Conservation (phyloP, 2,329 filamentous ascomycete genomes). For the Alternaria sp. region DNA sequence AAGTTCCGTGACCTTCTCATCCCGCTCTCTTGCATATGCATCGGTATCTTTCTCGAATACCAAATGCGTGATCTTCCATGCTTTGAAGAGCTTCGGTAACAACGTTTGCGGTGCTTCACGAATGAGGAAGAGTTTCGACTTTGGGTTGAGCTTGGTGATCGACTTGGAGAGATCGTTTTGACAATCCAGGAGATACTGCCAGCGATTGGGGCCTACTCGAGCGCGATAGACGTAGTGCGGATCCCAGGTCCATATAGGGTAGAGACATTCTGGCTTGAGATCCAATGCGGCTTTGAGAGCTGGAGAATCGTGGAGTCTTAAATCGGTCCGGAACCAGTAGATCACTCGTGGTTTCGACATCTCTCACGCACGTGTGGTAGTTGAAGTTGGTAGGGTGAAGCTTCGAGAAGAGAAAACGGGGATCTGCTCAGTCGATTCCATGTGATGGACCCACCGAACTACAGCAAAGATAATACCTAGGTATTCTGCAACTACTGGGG, state of each 20-base stretch:
- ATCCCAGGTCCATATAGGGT: slow-evolving; percentile 81
- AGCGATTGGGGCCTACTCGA: slow-evolving; percentile 73
- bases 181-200: slow-evolving; percentile 76
- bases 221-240: slow-evolving; percentile 79
- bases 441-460: background rate
- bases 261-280: slow-evolving; percentile 70
- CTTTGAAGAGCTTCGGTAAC: slow-evolving; percentile 73
- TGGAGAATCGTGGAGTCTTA: slow-evolving; percentile 78
- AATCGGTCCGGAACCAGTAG: slow-evolving; percentile 81
- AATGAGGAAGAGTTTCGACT: slow-evolving; percentile 74
- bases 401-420: background rate
- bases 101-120: slow-evolving; percentile 75
- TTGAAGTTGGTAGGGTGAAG: background rate
- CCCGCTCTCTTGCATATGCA: slow-evolving; percentile 70
- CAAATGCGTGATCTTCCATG: slow-evolving; percentile 76
- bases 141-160: slow-evolving; percentile 71
- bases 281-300: slow-evolving; percentile 74
- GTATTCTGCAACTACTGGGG: slow-evolving; percentile 12
- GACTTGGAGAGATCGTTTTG: slow-evolving; percentile 72
- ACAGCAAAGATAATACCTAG: background rate
- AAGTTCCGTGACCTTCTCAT: slow-evolving; percentile 63
- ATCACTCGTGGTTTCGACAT: slow-evolving; percentile 63
- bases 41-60: slow-evolving; percentile 83
- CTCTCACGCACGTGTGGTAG: background rate
- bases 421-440: background rate